Conservation (phyloP, 2,329 filamentous ascomycete species). For the Samsoniella hepiali region DNA sequence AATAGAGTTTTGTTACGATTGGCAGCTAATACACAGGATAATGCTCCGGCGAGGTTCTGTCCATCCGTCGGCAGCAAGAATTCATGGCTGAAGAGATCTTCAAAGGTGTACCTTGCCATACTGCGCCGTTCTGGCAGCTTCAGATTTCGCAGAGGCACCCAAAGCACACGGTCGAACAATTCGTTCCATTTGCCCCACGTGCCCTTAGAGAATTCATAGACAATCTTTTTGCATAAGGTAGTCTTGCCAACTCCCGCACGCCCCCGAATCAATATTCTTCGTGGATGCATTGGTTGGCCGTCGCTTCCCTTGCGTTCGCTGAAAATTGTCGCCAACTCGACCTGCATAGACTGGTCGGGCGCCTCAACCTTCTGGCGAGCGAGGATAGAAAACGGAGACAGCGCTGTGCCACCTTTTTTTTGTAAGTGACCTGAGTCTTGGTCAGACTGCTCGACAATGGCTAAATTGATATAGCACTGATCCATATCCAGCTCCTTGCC, state of each 20-base stretch:
- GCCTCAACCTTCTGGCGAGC: background rate
- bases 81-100: conserved; percentile 27
- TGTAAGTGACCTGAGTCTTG: conserved; percentile 17
- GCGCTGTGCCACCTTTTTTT: conserved; percentile 3
- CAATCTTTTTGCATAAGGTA: conserved; percentile 41
- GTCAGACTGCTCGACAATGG: conserved; percentile 29
- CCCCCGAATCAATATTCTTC: conserved; percentile 35
- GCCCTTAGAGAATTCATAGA: conserved; percentile 32
- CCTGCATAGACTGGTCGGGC: no score
- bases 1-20: conserved; percentile 32
- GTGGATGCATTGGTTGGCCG: background rate
- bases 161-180: conserved; percentile 37
- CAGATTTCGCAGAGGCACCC: conserved; percentile 38
- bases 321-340: background rate
- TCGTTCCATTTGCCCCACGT: conserved; percentile 25
- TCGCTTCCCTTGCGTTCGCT: background rate
- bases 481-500: conserved; percentile 32
- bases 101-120: conserved; percentile 24
- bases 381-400: background rate
- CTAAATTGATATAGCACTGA: conserved; percentile 40
- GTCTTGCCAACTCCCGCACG: conserved; percentile 39
- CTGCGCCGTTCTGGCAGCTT: conserved; percentile 22
- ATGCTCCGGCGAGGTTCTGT: conserved; percentile 21
- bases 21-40: conserved; percentile 19
- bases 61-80: conserved; percentile 26